Base-by-base conservation (phyloP, 169 alveolate genomes). In the Amoebophrya sp. region DNA sequence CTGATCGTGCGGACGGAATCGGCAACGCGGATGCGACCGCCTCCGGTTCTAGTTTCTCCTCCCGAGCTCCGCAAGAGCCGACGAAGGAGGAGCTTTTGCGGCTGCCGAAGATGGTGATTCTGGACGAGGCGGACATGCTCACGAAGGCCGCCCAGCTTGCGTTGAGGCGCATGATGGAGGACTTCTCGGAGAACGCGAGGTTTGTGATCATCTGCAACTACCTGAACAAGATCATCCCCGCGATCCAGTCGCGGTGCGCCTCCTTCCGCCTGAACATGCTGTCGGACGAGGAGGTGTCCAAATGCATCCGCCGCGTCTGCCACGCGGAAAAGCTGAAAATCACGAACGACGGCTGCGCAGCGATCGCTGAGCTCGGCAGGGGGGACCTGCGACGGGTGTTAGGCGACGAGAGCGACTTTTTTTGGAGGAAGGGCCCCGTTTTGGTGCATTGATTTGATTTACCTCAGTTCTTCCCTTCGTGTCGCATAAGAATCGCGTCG, bases 101-200 rank as follows among this genome's bases (percentile, higher is more conserved):
- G n/a, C 92, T 78, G 78, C 92, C 95, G 78, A 97, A 99, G 94
- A 94, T 98, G 91, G 97, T 98, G 42, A 97, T 98, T 87, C 93
- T 98, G 69, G 99, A 98, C 95, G 99, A 98, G 94, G 99, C 99
- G 78, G 99, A 98, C 94, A 97, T 96, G 94, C 98, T 98, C 99
- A 98, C 99, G 0, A 95, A 95, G 41, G 97, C 98, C 43, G 99
- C 99, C n/a, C 98, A 98, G 94, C 96, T 96, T 93, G 99, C 99
- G 20, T 95, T 98, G 89, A 95, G 99, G 92, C 97, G 99, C 94
- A 97, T 99, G 92, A 98, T 99, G 97, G 99, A 99, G 95, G 97
- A 97, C 67, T 98, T 97, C 93, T 97, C 99, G 39, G 94, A 95
- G 69, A 97, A 98, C 93, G 98, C 98, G 0, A 97, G 99, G 89